Percentiles rank a stretch among this genome's conserved stretches.
Evolutionary conservation across 495 filamentous ascomycete genomes (phyloP).

Genomic region (Clohesyomyces aquaticus): DNA sequence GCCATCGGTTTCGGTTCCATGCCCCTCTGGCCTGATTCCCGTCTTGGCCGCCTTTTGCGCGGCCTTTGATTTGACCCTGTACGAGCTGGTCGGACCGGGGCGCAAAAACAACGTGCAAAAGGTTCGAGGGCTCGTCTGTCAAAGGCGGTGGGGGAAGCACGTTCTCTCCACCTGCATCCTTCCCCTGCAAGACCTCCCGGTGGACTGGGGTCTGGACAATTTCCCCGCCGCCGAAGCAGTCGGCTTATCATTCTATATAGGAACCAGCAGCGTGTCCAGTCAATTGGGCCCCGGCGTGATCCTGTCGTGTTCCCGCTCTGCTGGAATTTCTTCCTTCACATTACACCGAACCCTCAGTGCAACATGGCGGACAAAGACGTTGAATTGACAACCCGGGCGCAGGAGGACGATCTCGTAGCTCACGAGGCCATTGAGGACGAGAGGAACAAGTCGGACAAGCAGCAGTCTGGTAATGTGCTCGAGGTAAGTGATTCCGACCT

Average conservation of each 20-base stretch:
- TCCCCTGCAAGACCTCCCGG: neutral
- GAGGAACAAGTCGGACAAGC: constrained; percentile 11
- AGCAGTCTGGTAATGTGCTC: constrained; percentile 21
- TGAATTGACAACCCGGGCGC: constrained; percentile 21
- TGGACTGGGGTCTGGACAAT: constrained; percentile 15
- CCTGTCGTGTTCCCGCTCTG: constrained; percentile 16
- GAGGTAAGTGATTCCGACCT: constrained; percentile 21
- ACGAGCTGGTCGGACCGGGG: constrained; percentile 9
- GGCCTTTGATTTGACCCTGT: neutral
- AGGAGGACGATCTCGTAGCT: constrained; percentile 14
- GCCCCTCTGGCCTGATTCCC: neutral
- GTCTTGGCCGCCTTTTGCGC: neutral
- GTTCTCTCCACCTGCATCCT: constrained; percentile 4
- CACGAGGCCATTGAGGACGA: constrained; percentile 28
- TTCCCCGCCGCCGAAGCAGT: constrained; percentile 16
- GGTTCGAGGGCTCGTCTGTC: neutral
- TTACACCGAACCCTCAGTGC: too few species aligned
- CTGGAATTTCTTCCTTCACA: constrained; percentile 15
- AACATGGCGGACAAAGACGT: constrained; percentile 26
- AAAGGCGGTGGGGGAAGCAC: neutral
- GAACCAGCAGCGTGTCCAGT: constrained; percentile 1
- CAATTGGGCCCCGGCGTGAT: constrained; percentile 16
- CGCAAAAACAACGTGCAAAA: constrained; percentile 17
- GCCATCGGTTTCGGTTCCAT: neutral
- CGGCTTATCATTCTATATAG: constrained; percentile 18